Conservation (phyloP, 345 rosid genomes). For the Euphorbia peplus region DNA sequence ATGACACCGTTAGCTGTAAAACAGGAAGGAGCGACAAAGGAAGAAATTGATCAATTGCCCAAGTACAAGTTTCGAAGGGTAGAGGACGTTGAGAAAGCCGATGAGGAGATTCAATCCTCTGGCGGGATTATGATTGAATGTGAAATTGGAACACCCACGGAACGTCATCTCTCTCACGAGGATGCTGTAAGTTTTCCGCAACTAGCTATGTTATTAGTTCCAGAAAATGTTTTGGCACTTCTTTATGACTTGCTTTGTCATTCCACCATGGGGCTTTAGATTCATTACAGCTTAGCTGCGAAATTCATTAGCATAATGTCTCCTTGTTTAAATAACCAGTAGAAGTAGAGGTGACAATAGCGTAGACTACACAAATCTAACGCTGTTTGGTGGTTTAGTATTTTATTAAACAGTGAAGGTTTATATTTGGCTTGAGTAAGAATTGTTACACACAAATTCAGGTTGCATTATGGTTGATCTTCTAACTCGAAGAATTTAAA, state of each 20-base stretch:
- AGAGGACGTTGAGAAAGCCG: constrained; percentile 43
- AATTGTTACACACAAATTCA: too few relatives aligned
- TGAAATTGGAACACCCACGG: constrained; percentile 46
- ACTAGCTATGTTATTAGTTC: neutral
- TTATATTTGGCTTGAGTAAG: too few relatives aligned
- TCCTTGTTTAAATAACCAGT: neutral
- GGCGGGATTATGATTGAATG: constrained; percentile 71
- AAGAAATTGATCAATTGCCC: constrained; percentile 64
- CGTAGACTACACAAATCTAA: too few relatives aligned
- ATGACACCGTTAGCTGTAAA: constrained; percentile 6
- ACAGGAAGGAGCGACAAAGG: constrained; percentile 87
- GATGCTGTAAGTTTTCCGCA: constrained; percentile 62
- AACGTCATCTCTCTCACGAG: constrained; percentile 51
- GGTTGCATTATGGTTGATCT: too few relatives aligned
- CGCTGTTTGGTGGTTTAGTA: too few relatives aligned
- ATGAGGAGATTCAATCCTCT: constrained; percentile 45
- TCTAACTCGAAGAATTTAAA: too few relatives aligned
- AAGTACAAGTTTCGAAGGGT: constrained; percentile 51
- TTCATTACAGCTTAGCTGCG: neutral
- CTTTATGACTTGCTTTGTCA: neutral
- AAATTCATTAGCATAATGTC: neutral
- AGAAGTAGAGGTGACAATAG: too few relatives aligned
- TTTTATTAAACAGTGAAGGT: too few relatives aligned
- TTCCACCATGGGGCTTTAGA: neutral
- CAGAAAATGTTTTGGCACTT: neutral